Evolutionary conservation across 2,329 filamentous ascomycete genomes (phyloP).

Genomic region (Cercospora zeae-maydis): DNA sequence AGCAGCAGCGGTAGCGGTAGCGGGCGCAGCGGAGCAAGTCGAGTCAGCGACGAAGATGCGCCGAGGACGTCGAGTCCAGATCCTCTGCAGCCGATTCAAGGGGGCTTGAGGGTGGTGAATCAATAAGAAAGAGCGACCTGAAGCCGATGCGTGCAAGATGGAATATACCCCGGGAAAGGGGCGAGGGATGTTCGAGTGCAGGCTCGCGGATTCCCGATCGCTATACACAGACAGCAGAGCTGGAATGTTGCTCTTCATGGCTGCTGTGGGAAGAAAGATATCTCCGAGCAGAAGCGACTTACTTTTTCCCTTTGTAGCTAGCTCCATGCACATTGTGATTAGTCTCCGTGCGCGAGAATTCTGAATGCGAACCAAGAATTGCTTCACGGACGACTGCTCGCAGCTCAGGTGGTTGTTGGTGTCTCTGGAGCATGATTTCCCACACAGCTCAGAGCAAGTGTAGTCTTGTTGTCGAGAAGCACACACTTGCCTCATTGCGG

Average conservation of each 20-base stretch:
- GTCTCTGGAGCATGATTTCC: too few species aligned
- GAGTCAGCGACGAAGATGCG: not conserved
- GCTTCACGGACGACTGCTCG: not conserved
- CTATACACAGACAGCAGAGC: not conserved
- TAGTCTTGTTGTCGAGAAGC: too few species aligned
- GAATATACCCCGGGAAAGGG: not conserved
- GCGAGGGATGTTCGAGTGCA: too few species aligned
- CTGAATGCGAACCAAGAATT: not conserved
- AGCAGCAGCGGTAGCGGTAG: not conserved
- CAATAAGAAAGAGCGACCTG: not conserved
- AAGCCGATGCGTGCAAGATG: not conserved
- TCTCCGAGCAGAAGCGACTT: not conserved
- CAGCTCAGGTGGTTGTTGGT: not conserved
- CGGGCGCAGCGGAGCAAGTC: not conserved
- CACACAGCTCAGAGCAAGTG: too few species aligned
- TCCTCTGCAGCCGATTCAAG: conserved; percentile 1
- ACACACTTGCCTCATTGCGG: too few species aligned
- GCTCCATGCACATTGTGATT: not conserved
- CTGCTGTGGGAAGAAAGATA: not conserved
- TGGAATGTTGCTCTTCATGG: not conserved
- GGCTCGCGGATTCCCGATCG: not conserved
- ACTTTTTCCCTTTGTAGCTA: not conserved
- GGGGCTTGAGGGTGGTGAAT: not conserved
- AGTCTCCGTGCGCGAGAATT: not conserved
- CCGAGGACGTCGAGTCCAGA: not conserved